phyloP scores from a whole-genome alignment of 257 asterid species.

The Solanum pinnatisectum region DNA sequence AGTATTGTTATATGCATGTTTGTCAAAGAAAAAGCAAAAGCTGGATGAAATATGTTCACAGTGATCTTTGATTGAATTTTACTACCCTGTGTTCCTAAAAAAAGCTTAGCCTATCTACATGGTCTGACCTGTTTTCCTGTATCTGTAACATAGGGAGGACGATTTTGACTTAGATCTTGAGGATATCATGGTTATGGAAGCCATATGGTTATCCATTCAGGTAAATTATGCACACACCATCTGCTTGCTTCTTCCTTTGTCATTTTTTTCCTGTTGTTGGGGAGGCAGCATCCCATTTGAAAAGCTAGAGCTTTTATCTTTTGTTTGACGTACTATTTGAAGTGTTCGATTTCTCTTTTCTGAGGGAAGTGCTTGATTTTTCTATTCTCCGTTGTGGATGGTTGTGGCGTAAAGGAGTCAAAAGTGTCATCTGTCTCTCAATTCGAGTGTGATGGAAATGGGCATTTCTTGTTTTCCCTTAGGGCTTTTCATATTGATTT shows the following conservation, averaged over 20 bases:
- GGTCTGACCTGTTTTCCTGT: neutral
- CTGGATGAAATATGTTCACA: neutral
- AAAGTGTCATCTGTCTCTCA: neutral
- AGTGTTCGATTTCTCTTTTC: neutral
- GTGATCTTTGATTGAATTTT: neutral
- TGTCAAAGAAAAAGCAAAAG: neutral
- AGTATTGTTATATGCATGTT: neutral
- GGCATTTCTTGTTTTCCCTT: neutral
- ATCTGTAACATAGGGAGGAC: slow-evolving; percentile 52
- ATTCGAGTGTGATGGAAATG: neutral
- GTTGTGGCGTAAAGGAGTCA: neutral
- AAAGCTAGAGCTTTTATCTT: neutral
- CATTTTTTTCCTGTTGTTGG: neutral
- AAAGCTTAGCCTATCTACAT: neutral
- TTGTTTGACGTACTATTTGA: neutral
- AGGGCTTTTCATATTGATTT: neutral
- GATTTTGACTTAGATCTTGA: slow-evolving; percentile 93
- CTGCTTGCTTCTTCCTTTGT: neutral
- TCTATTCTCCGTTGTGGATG: neutral
- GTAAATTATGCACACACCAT: slow-evolving; percentile 18
- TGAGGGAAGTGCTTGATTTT: neutral
- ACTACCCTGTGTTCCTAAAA: neutral
- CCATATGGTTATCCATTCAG: slow-evolving; percentile 97
- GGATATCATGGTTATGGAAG: slow-evolving; percentile 99
- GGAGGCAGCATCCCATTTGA: neutral